Evolutionary conservation across 345 rosid species (phyloP), one percentile per base, ranked within the genome.

Genomic region (Angophora floribunda): DNA sequence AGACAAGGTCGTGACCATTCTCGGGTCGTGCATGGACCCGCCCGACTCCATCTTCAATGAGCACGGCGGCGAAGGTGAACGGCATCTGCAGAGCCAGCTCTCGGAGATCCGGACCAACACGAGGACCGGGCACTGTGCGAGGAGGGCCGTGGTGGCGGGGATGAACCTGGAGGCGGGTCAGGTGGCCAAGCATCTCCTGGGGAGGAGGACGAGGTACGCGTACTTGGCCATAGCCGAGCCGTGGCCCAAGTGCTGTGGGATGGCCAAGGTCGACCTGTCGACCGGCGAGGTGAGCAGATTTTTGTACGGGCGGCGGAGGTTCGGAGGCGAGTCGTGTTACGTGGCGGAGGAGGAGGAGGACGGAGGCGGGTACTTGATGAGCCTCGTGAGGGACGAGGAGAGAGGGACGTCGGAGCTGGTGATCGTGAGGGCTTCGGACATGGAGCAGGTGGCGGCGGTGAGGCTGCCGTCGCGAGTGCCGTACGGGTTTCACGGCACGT

Each of bases 401-500:
- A 89, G 85, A 85, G 91, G 90, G 30, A 88, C n/a, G 79, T 97
- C 98, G 9, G 96, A 95, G 91, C 75, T 97, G 63, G 92, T 91
- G 90, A 91, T 94, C 51, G 85, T 97, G 85, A 89, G 92, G 7
- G 96, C 94, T 32, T 61, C 86, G 50, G 91, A 50, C 85, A 92
- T 96, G 96, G 88, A 94, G 89, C 93, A 92, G 88, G 97, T 92
- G 53, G 96, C 93, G 67, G 52, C 86, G 14, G 93, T 97, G 36
- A 85, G 52, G 75, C 44, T 97, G 90, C 96, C 97, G 17, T 85
- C 90, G 26, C 92, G 98, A 86, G 98, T 96, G 21, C 96, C 99
- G 7, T 95, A 94, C n/a, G 97, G 97, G 21, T 95, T 97, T 45
- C 99, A 97, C 89, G 99, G 97, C 17, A 92, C 95, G 16, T 96